Evolutionary conservation across 2,329 filamentous ascomycete species (phyloP), one percentile per base, ranked within the genome.

Genomic region (Tolypocladium amazonense): DNA sequence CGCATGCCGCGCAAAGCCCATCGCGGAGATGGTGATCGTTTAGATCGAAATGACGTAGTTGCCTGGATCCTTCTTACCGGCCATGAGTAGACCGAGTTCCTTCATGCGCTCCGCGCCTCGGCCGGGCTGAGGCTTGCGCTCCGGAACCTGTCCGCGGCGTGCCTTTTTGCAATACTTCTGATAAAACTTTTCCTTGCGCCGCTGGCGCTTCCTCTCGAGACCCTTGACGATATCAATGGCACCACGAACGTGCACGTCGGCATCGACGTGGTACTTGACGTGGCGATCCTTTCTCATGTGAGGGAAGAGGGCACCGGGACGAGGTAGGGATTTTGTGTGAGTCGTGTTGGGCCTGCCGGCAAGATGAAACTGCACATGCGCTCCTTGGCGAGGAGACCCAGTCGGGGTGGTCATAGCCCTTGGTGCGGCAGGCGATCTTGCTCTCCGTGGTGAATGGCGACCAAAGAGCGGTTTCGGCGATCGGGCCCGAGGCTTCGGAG

Each of bases 211-310:
- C 75, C 90, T 88, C 77, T 99, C 94, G 1, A 99, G 83, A 11
- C 94, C 94, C 73, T 96, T 96, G 74, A 97, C 90, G 62, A 97
- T 99, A 73, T 97, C 94, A 65, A 99, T 95, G 41, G 94, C 92
- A n/a, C 92, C 91, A 63, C 94, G 89, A 12, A 90, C 83, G 64
- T 94, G 91, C 50, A 85, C 76, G 57, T 87, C 81, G 56, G 70
- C 69, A 7, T 71, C 66, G 38, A 68, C 63, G 9, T 63, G 60
- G 20, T 64, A 61, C 60, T 76, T 74, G 61, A 68, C 64, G 58
- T 75, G 68, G 58, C 78, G 73, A 64, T 70, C 67, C 62, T 80
- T 73, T 67, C 79, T 75, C 66, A 77, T 71, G 54, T 81, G 77
- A 41, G 79, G 84, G 71, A 90, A 89, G 62, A 88, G 81, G 65